phyloP scores from a whole-genome alignment of 2,329 filamentous ascomycete genomes.

The Atkinsonella texensis region DNA sequence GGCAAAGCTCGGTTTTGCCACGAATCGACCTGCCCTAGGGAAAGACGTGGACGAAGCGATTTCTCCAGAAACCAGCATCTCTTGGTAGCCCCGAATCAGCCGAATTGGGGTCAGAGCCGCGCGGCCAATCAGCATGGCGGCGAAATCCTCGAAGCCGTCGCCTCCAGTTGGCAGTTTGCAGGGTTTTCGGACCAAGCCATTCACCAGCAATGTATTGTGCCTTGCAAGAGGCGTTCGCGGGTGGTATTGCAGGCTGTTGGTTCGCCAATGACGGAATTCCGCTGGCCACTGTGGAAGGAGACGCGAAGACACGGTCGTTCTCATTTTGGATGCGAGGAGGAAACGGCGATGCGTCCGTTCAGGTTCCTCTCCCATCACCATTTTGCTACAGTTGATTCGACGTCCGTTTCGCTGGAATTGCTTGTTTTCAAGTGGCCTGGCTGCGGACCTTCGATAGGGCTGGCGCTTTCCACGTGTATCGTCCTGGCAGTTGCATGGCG shows the following conservation, averaged over 20 bases:
- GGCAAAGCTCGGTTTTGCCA: too few species aligned
- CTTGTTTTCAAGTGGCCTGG: background rate
- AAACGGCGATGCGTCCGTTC: background rate
- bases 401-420: background rate
- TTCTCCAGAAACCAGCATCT: background rate
- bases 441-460: background rate
- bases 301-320: background rate
- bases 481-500: background rate
- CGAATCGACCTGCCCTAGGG: background rate
- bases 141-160: background rate
- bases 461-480: background rate
- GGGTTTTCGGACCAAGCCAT: background rate
- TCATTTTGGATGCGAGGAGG: background rate
- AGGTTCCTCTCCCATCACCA: background rate
- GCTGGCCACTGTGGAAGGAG: background rate
- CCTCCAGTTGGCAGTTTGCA: background rate
- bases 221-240: background rate
- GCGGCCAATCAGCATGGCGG: background rate
- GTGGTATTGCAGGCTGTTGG: background rate
- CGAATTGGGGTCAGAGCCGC: background rate
- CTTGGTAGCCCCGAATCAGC: background rate
- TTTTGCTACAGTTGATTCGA: background rate
- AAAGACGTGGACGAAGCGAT: background rate
- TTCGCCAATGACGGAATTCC: background rate
- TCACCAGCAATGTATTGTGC: background rate